phyloP scores from a whole-genome alignment of 805 yeast genomes.

The Pichia nanzhaoensis region DNA sequence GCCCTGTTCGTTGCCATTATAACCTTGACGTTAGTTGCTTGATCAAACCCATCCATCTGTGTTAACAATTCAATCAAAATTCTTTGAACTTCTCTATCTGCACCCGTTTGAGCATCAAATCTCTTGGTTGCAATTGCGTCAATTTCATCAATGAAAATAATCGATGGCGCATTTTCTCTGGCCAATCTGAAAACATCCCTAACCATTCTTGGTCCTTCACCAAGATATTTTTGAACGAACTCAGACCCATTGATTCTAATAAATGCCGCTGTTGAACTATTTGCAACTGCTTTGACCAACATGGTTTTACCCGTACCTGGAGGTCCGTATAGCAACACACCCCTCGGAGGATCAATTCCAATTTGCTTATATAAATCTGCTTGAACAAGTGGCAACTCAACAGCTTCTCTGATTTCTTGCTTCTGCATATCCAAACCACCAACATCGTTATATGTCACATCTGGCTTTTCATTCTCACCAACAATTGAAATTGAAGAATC shows the following conservation, averaged over 20 bases:
- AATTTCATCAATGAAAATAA: conserved; percentile 95
- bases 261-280: conserved; percentile 90
- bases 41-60: conserved; percentile 99
- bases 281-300: conserved; percentile 98
- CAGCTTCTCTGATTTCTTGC: conserved; percentile 98
- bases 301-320: conserved; percentile 99
- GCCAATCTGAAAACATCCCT: conserved; percentile 97
- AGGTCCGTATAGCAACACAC: conserved; percentile 96
- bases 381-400: conserved; percentile 91
- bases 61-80: conserved; percentile 89
- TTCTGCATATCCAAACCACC: conserved; percentile 99
- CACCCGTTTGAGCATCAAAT: conserved; percentile 99
- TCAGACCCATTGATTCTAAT: conserved; percentile 97
- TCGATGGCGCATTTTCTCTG: conserved; percentile 94
- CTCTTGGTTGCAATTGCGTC: conserved; percentile 99
- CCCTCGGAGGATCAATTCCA: conserved; percentile 98
- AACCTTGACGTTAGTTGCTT: conserved; percentile 88
- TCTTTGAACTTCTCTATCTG: conserved; percentile 98
- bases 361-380: conserved; percentile 94
- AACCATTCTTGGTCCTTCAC: conserved; percentile 99
- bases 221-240: conserved; percentile 94
- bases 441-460: conserved; percentile 91
- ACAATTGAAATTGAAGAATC: conserved; percentile 93
- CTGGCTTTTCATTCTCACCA: conserved; percentile 89
- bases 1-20: conserved; percentile 99